These are phyloP conservation scores for Pharus latifolius DNA, from an alignment of 176 grass and related monocot genomes.

Conservation along the genomic window DNA sequence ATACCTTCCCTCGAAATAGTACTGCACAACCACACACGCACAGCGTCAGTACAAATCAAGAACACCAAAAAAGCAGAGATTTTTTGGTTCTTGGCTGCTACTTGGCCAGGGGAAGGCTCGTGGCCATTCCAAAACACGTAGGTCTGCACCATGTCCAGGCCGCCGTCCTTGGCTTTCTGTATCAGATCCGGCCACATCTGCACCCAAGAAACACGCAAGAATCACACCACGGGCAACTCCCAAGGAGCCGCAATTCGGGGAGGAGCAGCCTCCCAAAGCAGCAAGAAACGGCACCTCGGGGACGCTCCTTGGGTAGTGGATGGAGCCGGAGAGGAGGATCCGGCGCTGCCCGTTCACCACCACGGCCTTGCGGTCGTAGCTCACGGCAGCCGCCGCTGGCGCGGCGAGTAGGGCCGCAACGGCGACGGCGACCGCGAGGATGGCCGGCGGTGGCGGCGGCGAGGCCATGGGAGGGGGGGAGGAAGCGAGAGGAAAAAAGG, in stretches of 20 bases:
- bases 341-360: slow-evolving; percentile 73
- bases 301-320: slow-evolving; percentile 96
- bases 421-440: not conserved
- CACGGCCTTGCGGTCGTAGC: slow-evolving; percentile 88
- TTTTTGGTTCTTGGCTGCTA: slow-evolving; percentile 4
- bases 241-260: slow-evolving; percentile 21
- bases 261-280: not conserved
- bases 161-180: slow-evolving; percentile 94
- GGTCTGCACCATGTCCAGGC: slow-evolving; percentile 96
- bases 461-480: slow-evolving; percentile 9
- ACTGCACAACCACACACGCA: slow-evolving; percentile 40
- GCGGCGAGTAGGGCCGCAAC: slow-evolving; percentile 15
- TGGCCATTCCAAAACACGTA: slow-evolving; percentile 99
- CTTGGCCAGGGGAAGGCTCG: slow-evolving; percentile 82
- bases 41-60: slow-evolving; percentile 11
- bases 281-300: slow-evolving; percentile 55
- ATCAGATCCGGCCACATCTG: slow-evolving; percentile 99
- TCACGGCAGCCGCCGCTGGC: slow-evolving; percentile 35
- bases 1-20: slow-evolving; percentile 91
- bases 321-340: slow-evolving; percentile 96
- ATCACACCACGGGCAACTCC: not conserved
- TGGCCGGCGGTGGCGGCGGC: not conserved
- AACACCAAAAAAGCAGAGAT: not conserved
- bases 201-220: slow-evolving; percentile 11
- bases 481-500: slow-evolving; percentile 1